A percentile compares a stretch with the other conserved stretches of the same genome.
Evolutionary conservation across 371 early-diverging fungal species (phyloP).

Genomic region (Circinella umbellata): DNA sequence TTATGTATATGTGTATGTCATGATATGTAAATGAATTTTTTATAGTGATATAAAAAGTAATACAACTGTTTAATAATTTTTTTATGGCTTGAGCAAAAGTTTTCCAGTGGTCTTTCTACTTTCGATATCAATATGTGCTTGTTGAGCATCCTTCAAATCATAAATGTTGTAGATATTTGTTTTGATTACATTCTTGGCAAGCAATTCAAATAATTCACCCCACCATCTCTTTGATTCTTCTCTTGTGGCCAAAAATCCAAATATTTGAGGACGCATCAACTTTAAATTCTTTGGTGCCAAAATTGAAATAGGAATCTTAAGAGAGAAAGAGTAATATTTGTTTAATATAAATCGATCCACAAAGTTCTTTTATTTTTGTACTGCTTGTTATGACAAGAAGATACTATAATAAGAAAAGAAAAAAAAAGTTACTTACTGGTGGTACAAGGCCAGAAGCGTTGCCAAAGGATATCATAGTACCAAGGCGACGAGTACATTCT

Average conservation of each 20-base stretch:
- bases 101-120: conserved; percentile 80
- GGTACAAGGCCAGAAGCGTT: conserved; percentile 90
- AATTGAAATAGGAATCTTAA: conserved; percentile 58
- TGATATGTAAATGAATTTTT: too few species aligned
- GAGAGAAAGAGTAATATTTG: too few species aligned
- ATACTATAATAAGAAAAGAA: neutral
- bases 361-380: neutral
- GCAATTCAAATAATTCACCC: conserved; percentile 61
- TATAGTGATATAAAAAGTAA: too few species aligned
- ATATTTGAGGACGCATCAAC: conserved; percentile 82
- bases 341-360: neutral
- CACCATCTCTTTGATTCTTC: conserved; percentile 74
- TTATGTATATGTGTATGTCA: too few species aligned
- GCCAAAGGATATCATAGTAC: conserved; percentile 89
- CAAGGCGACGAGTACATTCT: conserved; percentile 74
- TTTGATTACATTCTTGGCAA: conserved; percentile 60
- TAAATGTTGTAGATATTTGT: conserved; percentile 78
- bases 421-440: conserved; percentile 45
- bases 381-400: neutral
- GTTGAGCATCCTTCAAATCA: conserved; percentile 69
- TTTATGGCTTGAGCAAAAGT: conserved; percentile 56
- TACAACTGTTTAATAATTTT: too few species aligned
- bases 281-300: conserved; percentile 75
- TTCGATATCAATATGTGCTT: conserved; percentile 86
- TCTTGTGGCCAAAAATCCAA: conserved; percentile 68